These are phyloP conservation scores for Phytopythium aichiense DNA, from an alignment of 352 stramenopile genomes.

Conservation along the genomic window DNA sequence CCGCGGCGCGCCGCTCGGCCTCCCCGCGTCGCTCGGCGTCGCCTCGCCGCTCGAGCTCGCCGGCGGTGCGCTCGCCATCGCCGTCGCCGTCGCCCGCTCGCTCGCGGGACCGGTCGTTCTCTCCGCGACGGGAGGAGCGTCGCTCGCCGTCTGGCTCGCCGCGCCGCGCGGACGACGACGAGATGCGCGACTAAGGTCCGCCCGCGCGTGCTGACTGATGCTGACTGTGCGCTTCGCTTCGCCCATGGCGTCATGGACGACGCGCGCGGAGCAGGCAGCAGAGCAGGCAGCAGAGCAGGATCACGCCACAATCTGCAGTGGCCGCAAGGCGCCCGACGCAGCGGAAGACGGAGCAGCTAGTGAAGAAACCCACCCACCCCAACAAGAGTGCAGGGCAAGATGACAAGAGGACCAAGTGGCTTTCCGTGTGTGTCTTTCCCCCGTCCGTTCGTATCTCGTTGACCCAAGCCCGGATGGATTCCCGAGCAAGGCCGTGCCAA, in stretches of 20 bases:
- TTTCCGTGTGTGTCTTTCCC: conserved; percentile 6
- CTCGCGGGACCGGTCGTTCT: conserved; percentile 46
- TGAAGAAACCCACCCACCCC: not conserved
- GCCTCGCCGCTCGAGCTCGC: conserved; percentile 23
- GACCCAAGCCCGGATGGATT: not conserved
- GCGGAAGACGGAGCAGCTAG: conserved; percentile 1
- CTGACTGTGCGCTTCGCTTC: not conserved
- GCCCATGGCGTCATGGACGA: not conserved
- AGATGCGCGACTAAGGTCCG: conserved; percentile 29
- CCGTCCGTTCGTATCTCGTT: not conserved
- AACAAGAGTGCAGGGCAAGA: conserved; percentile 9
- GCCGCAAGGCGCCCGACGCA: not conserved
- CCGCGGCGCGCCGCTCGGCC: conserved; percentile 17
- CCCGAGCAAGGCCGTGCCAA: not conserved
- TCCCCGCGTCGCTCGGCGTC: conserved; percentile 28
- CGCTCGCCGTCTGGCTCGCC: conserved; percentile 62
- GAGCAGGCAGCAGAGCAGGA: no score
- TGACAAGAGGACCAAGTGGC: conserved; percentile 5
- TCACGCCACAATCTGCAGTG: not conserved
- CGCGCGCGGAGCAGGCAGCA: not conserved
- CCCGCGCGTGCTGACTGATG: not conserved
- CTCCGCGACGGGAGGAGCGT: conserved; percentile 34
- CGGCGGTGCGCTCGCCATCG: conserved; percentile 36
- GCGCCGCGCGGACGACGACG: conserved; percentile 23
- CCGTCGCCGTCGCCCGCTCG: conserved; percentile 31